Evolutionary conservation across 768 basidiomycete species (phyloP), one percentile per base, ranked within the genome.

Genomic region (Xerocomus potaroensis): DNA sequence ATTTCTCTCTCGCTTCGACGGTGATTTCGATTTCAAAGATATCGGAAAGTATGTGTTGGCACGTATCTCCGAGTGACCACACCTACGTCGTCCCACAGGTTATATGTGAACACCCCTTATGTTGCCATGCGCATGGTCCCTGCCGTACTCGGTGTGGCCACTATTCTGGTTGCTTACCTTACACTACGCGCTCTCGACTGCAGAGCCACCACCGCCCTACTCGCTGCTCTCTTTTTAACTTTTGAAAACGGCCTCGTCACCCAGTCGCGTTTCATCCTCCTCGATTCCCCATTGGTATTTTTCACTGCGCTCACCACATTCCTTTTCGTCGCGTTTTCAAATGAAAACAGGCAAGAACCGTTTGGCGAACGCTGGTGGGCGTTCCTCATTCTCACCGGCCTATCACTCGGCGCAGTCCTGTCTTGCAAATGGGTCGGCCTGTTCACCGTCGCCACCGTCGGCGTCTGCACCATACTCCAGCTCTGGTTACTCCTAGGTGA

Each of bases 341-440:
- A 92, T 68, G 91, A 95, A 66, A 87, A 96, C 71, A 84, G 80
- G 63, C 75, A 84, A 43, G 74, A 81, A 41, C 84, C 91, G 0
- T 99, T 98, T 69, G 85, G 87, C 2, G 72, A 79, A 9, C 68
- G 73, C 3, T 98, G 96, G 96, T 99, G 96, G 96, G 72, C 76
- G 0, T 95, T 91, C 87, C 84, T 98, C 26, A 68, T 77, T 11
- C 75, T 97, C 32, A 87, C 90, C 2, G 96, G 96, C 24, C 72
- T 95, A 12, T 81, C 86, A 0, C 83, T 99, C 21, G 96, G 96
- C 30, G 93, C 94, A 5, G 92, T 95, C 40, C 79, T 87, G 26
- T 88, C 85, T 58, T 91, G 91, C 73, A 99, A 98, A 66, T 98
- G 95, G 96, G 95, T 98, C 33, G 96, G 96, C 9, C 73, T 99